Evolutionary conservation across 345 rosid species (phyloP).

Genomic region (Xanthoceras sorbifolium): DNA sequence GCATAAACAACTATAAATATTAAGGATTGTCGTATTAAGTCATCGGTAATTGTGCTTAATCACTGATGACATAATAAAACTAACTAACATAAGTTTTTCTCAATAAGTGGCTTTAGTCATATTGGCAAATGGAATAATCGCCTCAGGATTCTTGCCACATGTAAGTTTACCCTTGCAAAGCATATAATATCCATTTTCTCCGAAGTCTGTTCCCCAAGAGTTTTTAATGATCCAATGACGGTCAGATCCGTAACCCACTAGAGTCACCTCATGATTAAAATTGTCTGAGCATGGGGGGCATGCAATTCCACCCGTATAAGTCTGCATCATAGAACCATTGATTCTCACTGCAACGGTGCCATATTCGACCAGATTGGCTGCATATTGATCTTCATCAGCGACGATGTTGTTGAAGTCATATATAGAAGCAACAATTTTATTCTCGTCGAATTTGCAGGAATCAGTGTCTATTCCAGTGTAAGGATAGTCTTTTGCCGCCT

Average conservation of each 20-base stretch:
- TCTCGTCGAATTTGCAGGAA: constrained; percentile 79
- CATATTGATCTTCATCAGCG: constrained; percentile 81
- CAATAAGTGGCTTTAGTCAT: background rate
- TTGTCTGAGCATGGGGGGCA: constrained; percentile 82
- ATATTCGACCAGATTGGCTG: constrained; percentile 80
- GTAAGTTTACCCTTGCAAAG: constrained; percentile 61
- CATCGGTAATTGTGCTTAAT: too few relatives aligned
- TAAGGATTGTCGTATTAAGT: too few relatives aligned
- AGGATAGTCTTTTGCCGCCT: constrained; percentile 87
- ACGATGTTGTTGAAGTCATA: constrained; percentile 81
- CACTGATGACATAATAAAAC: too few relatives aligned
- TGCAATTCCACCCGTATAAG: constrained; percentile 77
- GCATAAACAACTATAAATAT: too few relatives aligned
- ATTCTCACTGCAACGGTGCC: constrained; percentile 82
- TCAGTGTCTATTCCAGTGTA: constrained; percentile 73
- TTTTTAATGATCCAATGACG: constrained; percentile 82
- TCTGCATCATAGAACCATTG: constrained; percentile 86
- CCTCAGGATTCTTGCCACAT: background rate
- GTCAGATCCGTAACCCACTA: constrained; percentile 79
- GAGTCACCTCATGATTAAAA: constrained; percentile 77
- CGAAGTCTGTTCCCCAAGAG: constrained; percentile 92
- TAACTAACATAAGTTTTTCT: too few relatives aligned
- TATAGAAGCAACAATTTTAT: constrained; percentile 65
- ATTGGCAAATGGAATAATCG: background rate
- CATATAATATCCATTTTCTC: constrained; percentile 85